phyloP scores from a whole-genome alignment of 176 grass and related monocot genomes.

The Rhipidocladum racemiflorum region DNA sequence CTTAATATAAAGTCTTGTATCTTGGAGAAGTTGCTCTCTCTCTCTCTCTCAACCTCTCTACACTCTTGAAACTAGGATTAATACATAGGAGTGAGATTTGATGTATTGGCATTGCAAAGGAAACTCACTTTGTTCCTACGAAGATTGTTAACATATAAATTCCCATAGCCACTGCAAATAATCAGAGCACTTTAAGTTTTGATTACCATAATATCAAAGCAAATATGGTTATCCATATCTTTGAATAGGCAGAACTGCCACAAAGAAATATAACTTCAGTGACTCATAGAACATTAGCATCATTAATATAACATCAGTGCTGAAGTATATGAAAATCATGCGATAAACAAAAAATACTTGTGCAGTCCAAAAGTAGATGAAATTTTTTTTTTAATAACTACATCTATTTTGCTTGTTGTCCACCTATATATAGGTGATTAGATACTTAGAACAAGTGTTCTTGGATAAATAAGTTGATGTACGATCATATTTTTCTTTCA shows the following conservation, averaged over 20 bases:
- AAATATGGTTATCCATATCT: neutral
- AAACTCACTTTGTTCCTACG: conserved; percentile 75
- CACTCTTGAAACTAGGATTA: neutral
- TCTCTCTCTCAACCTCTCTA: too few relatives aligned
- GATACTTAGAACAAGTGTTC: neutral
- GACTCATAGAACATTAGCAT: neutral
- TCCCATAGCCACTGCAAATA: conserved; percentile 78
- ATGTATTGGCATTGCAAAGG: neutral
- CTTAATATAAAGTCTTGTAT: too few relatives aligned
- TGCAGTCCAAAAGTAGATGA: neutral
- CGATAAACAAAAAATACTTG: too few relatives aligned
- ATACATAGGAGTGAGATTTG: neutral
- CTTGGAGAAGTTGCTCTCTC: too few relatives aligned
- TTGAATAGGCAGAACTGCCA: neutral
- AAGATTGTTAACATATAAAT: conserved; percentile 76
- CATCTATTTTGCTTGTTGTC: neutral
- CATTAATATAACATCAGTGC: neutral
- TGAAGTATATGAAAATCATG: too few relatives aligned
- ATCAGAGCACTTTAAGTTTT: neutral
- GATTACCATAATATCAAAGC: too few relatives aligned
- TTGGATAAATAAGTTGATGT: neutral
- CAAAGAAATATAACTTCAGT: neutral
- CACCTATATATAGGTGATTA: neutral
- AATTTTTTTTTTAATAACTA: neutral
- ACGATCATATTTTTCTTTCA: neutral